Evolutionary conservation across 2,329 filamentous ascomycete genomes (phyloP).

Genomic region (Monilinia fructigena): DNA sequence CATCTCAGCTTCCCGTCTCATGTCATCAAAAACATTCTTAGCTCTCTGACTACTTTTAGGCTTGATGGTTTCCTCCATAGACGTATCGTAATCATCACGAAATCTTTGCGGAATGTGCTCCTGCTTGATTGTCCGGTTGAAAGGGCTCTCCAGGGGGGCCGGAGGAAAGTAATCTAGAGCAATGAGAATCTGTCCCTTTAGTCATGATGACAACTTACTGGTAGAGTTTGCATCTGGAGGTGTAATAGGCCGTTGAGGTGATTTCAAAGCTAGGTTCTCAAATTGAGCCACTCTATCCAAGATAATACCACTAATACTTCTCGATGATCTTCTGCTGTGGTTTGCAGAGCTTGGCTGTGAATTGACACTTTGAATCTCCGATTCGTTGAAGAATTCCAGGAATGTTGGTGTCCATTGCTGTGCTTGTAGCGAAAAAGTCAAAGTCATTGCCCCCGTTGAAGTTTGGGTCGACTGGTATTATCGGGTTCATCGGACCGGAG

Average conservation of each 20-base stretch:
- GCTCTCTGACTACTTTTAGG: conserved; percentile 49
- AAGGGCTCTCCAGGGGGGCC: conserved; percentile 66
- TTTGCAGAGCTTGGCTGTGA: conserved; percentile 30
- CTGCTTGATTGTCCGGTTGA: conserved; percentile 44
- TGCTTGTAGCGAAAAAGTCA: conserved; percentile 35
- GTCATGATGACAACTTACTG: conserved; percentile 48
- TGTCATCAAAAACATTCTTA: conserved; percentile 57
- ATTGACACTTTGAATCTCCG: conserved; percentile 29
- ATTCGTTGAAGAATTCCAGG: conserved; percentile 38
- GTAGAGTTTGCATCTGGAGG: conserved; percentile 59
- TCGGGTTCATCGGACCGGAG: conserved; percentile 48
- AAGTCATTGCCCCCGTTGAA: conserved; percentile 38
- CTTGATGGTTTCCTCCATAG: conserved; percentile 66
- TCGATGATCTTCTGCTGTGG: conserved; percentile 38
- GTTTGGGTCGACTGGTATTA: conserved; percentile 41
- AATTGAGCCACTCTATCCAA: conserved; percentile 60
- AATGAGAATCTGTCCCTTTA: conserved; percentile 27
- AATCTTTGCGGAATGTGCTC: conserved; percentile 50
- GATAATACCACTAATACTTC: conserved; percentile 61
- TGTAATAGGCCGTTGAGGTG: conserved; percentile 54
- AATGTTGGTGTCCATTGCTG: conserved; percentile 36
- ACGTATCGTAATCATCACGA: conserved; percentile 61
- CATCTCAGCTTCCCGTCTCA: conserved; percentile 56
- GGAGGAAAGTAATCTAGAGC: conserved; percentile 61
- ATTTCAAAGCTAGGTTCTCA: conserved; percentile 52